These are phyloP conservation scores for Fusarium sp. DNA, from an alignment of 2,329 filamentous ascomycete species.

Conservation along the genomic window DNA sequence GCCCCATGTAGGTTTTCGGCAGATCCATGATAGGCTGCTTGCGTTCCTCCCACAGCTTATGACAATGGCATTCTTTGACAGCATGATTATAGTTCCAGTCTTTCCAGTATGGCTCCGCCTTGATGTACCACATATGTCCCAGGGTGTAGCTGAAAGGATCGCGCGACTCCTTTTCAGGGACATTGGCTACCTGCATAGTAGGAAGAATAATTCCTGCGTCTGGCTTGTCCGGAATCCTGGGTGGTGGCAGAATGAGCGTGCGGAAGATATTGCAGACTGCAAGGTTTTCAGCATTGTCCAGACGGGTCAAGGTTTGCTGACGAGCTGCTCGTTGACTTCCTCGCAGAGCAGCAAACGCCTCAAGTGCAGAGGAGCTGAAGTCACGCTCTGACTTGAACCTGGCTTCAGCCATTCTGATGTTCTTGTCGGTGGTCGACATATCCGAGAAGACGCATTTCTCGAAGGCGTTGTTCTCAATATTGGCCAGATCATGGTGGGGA, in stretches of 20 bases:
- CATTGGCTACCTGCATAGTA: conserved; percentile 29
- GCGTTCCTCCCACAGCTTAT: conserved; percentile 1
- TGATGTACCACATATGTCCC: conserved; percentile 38
- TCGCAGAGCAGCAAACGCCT: conserved; percentile 50
- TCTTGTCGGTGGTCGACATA: conserved; percentile 30
- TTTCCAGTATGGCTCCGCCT: conserved; percentile 34
- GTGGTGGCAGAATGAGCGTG: conserved; percentile 51
- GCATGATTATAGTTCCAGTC: conserved; percentile 25
- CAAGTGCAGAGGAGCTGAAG: conserved; percentile 10
- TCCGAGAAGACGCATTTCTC: conserved; percentile 47
- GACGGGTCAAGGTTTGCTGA: conserved; percentile 54
- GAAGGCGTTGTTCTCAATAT: conserved; percentile 51
- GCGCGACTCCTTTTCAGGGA: conserved; percentile 38
- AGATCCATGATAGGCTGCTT: conserved; percentile 38
- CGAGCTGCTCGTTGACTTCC: conserved; percentile 59
- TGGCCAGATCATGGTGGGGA: conserved; percentile 47
- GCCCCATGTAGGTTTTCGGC: conserved; percentile 42
- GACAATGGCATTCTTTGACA: conserved; percentile 29
- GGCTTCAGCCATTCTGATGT: conserved; percentile 11
- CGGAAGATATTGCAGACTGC: conserved; percentile 51
- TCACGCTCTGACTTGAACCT: conserved; percentile 5
- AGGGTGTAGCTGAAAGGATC: conserved; percentile 46
- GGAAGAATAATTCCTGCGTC: conserved; percentile 41
- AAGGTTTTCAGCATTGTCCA: conserved; percentile 53
- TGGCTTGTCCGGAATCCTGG: conserved; percentile 13